Base-by-base conservation (phyloP, 805 yeast species). In the Starmerella powellii region DNA sequence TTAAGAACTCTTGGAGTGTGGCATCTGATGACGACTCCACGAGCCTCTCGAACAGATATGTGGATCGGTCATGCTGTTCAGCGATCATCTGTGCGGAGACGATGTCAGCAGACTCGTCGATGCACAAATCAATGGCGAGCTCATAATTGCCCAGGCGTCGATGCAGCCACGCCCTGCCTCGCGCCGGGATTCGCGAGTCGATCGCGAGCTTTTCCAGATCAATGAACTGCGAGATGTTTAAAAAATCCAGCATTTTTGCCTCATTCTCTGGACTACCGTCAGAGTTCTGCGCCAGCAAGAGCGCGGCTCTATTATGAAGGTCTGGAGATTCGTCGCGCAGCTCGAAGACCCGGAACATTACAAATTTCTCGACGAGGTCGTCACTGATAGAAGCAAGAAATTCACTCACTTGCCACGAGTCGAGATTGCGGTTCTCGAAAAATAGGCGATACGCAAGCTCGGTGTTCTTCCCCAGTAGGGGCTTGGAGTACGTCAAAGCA, bases 81-180 rank as follows among this genome's bases (percentile, higher is more conserved):
- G 91, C 78, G 52, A 81, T 81, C 2, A 61, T 56, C 46, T 79
- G 68, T 0, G 94, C 81, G n/a, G 65, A 62, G 17, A 60, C 60
- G 37, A 73, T 67, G 54, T 80, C 80, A 3, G 71, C 60, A 34
- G 82, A 4, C 12, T 32, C 58, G 17, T 75, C 74, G 37, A 71
- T 74, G 20, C 76, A 65, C 2, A 84, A 71, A 41, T 73, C 72
- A 15, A 88, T 61, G 0, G 84, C 78, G 38, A 74, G 70, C 10
- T 68, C 67, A 54, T 82, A 83, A 40, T 74, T 74, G 1, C 73
- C 76, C 33, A 80, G 54, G 45, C 73, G 70, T 35, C 70, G 69
- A 41, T 80, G 66, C 2, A 86, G 71, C 35, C 72, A 66, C 0
- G 82, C 74, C 31, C 73, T 68, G 31, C 78, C 65, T 3, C 31